These are phyloP conservation scores for Rhizophagus prolifer DNA, from an alignment of 192 early-diverging fungal genomes.

Conservation along the genomic window DNA sequence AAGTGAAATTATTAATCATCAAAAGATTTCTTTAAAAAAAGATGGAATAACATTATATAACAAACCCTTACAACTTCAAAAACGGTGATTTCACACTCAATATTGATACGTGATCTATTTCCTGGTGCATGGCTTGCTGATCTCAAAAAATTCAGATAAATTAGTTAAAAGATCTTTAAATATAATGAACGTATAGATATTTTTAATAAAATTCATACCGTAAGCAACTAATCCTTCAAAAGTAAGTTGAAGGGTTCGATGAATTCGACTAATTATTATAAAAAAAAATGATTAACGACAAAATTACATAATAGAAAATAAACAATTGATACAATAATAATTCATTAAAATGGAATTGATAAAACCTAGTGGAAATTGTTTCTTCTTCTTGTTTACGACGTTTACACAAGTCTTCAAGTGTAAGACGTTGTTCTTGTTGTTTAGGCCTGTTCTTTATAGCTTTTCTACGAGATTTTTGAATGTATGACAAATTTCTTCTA, in stretches of 20 bases:
- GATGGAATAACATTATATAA: neutral
- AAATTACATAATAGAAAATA: neutral
- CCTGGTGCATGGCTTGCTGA: neutral
- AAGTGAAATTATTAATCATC: neutral
- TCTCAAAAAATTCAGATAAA: neutral
- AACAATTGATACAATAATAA: too few relatives aligned
- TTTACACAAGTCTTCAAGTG: conserved; percentile 11
- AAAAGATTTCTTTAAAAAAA: neutral
- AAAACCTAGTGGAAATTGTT: neutral
- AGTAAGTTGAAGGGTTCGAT: conserved; percentile 16
- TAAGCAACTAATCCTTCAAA: neutral
- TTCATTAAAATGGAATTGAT: too few relatives aligned
- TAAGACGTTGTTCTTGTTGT: neutral
- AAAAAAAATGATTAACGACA: neutral
- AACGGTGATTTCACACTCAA: conserved; percentile 15
- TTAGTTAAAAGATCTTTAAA: neutral
- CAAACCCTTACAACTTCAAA: conserved; percentile 7
- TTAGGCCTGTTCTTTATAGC: neutral
- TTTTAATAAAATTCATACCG: neutral
- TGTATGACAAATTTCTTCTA: conserved; percentile 26
- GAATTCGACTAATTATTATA: conserved; percentile 7
- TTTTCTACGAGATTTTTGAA: conserved; percentile 16
- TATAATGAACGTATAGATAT: neutral
- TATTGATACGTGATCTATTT: neutral
- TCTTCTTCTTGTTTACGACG: conserved; percentile 18